Evolutionary conservation across 306 rosid species (phyloP), one percentile per base, ranked within the genome.

Genomic region (Begonia fuchsioides): DNA sequence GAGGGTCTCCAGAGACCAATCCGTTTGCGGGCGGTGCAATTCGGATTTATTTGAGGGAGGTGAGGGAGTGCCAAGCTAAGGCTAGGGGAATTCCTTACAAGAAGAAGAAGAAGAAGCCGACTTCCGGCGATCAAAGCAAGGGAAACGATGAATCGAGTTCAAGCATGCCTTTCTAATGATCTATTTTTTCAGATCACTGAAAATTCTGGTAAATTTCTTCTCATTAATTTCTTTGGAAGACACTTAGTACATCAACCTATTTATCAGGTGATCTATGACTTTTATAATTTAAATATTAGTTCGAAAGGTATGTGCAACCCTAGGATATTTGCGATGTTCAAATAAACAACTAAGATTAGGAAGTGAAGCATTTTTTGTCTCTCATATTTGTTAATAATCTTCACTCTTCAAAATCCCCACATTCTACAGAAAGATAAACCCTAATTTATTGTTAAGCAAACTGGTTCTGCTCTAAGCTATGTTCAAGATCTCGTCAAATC

Each of bases 41-140:
- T 51, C 65, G 98, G 32, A 79, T 85, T 49, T 92, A 82, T 60
- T 80, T 92, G 14, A 68, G 87, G 52, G 98, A 92, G 70, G 85
- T 92, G 9, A 65, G 93, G 43, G 98, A 85, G 67, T 79, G 76
- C 39, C 98, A 92, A 45, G 96, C 98, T 8, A 85, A 77, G 69
- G 98, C 98, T 1, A 77, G 98, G 35, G 98, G 98, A 19, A 92
- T 92, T 35, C 93, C 98, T 38, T 92, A 82, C 60, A 92, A 81
- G 76, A 92, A 82, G 88, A 85, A 92, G 71, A 90, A 82, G 86
- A 92, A 85, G 82, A 70, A 32, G 57, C 16, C 76, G 0, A 32
- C 56, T 10, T 26, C 35, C 1, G 35, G 35, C 35, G 47, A 53
- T 61, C 85, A 45, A 59, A 49, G 13, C 63, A 69, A 68, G 57